phyloP scores from a whole-genome alignment of 805 yeast genomes.

The Cyberlindnera petersonii region DNA sequence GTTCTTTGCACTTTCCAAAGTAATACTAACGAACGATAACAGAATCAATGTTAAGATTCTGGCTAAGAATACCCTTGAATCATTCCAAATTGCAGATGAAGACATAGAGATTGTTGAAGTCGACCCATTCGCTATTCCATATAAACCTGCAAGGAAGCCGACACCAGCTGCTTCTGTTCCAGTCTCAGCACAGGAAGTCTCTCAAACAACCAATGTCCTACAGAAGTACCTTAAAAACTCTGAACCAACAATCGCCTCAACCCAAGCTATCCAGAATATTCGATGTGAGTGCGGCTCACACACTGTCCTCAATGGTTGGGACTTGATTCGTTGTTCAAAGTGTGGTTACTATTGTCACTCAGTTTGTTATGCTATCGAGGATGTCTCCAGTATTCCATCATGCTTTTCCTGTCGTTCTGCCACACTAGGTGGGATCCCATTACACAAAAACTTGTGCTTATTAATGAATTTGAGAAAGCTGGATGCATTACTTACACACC shows the following conservation, averaged over 20 bases:
- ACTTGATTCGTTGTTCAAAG: conserved; percentile 24
- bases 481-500: conserved; percentile 26
- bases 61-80: no score
- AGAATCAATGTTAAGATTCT: conserved; percentile 30
- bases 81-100: conserved; percentile 7
- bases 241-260: conserved; percentile 24
- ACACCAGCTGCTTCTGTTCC: neutral
- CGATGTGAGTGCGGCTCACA: conserved; percentile 31
- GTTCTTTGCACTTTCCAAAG: neutral
- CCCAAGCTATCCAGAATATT: conserved; percentile 25
- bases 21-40: conserved; percentile 5
- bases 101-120: conserved; percentile 13
- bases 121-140: conserved; percentile 22
- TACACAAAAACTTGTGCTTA: conserved; percentile 24
- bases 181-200: conserved; percentile 15
- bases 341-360: conserved; percentile 34
- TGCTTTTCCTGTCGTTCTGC: conserved; percentile 29
- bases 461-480: conserved; percentile 36
- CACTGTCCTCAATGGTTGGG: conserved; percentile 13
- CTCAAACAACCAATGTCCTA: conserved; percentile 33
- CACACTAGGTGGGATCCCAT: conserved; percentile 15
- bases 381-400: conserved; percentile 14
- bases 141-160: conserved; percentile 1
- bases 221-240: conserved; percentile 29
- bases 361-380: conserved; percentile 31